phyloP scores from a whole-genome alignment of 2,329 filamentous ascomycete species.

The Sarocladium strictum region DNA sequence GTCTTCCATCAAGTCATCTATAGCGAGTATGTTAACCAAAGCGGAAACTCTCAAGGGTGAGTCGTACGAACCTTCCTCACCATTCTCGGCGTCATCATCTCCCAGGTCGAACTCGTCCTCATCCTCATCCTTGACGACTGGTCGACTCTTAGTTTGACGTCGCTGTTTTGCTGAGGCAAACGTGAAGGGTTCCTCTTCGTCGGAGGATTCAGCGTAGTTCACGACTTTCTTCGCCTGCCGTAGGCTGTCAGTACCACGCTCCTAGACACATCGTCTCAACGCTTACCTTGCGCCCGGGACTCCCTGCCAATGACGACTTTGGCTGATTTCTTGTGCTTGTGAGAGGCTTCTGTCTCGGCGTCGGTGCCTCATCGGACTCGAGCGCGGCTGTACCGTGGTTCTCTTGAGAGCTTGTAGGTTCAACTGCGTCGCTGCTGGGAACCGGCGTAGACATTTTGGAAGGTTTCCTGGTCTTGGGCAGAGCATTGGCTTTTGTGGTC shows the following conservation, averaged over 20 bases:
- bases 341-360: constrained; percentile 22
- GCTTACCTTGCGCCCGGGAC: constrained; percentile 72
- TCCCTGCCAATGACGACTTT: constrained; percentile 44
- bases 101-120: constrained; percentile 52
- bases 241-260: not conserved
- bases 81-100: constrained; percentile 55
- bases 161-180: constrained; percentile 32
- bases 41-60: not conserved
- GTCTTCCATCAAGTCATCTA: constrained; percentile 66
- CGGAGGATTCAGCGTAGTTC: constrained; percentile 82
- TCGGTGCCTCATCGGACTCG: constrained; percentile 25
- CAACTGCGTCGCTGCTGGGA: constrained; percentile 71
- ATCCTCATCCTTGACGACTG: constrained; percentile 58
- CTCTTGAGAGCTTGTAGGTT: constrained; percentile 63
- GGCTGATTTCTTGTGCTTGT: not conserved
- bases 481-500: constrained; percentile 34
- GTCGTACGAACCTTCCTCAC: constrained; percentile 50
- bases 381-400: constrained; percentile 38
- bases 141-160: constrained; percentile 42
- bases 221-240: constrained; percentile 50
- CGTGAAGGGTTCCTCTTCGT: constrained; percentile 67
- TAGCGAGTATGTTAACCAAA: constrained; percentile 10
- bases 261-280: too few species aligned
- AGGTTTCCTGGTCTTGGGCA: constrained; percentile 28
- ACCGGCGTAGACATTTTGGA: constrained; percentile 55